Evolutionary conservation across 2,329 filamentous ascomycete genomes (phyloP), one percentile per base, ranked within the genome.

Genomic region (Fusarium newnesense): DNA sequence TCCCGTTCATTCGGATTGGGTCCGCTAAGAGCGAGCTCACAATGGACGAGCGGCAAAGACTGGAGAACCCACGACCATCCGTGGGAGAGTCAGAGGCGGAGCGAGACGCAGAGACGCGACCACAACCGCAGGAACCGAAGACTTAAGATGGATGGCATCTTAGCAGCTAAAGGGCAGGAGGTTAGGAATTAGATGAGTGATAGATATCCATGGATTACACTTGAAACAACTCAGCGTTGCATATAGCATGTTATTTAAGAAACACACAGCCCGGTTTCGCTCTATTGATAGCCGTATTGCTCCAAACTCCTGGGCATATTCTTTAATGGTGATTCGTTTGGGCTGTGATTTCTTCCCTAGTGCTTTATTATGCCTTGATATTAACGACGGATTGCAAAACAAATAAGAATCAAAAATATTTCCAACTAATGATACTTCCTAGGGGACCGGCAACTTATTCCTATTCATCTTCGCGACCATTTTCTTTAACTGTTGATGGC

Each of bases 11-110:
- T n/a, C 68, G 59, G 13, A 78, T 78, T 30, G 76, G 76, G 12
- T 72, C 72, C 19, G 75, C 76, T n/a, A 78, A 76, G 68, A 78
- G 76, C 60, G 76, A 77, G 15, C 69, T 78, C 39, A 78, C 76
- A 1, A 39, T 78, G 9, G 76, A 78, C 26, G 76, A 78, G 63
- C 68, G 76, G 11, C 67, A 75, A 34, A 68, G 67, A 43, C 60
- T 78, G 15, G 76, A 76, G 28, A 69, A 65, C 26, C 70, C 68
- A 59, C 57, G 39, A 11, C 46, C 37, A 30, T 56, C 54, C 19
- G 26, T 46, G 26, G 63, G 54, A 63, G 73, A 68, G 19, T 49
- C 43, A 39, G 74, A 43, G 30, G 53, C 50, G 37, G 56, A 61
- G 13, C 50, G 43, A 46, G 69, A 74, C 28, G 44, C 34, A 43